A percentile compares a stretch with the other conserved stretches of the same genome.
Evolutionary conservation across 345 rosid genomes (phyloP).

Genomic region (Dimocarpus longan): DNA sequence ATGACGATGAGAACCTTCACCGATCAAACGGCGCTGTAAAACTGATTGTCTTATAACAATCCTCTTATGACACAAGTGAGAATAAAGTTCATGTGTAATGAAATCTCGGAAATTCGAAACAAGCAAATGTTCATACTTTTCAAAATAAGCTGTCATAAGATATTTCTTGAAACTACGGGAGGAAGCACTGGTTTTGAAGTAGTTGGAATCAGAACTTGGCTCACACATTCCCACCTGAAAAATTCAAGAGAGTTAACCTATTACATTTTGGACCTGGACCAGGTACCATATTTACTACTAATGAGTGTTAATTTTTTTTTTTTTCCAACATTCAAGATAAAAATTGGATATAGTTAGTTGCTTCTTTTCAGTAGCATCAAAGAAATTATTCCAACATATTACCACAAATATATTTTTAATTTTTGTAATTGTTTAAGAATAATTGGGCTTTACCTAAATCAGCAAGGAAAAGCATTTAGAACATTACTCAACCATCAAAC

Average conservation of each 20-base stretch:
- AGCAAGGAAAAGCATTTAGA: neutral
- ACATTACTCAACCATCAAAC: neutral
- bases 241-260: neutral
- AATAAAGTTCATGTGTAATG: slow-evolving; percentile 29
- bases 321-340: too few species aligned
- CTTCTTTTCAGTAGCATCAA: too few species aligned
- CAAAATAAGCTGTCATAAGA: slow-evolving; percentile 62
- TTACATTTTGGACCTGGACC: too few species aligned
- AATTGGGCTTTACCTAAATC: too few species aligned
- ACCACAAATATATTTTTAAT: too few species aligned
- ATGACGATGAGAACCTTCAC: slow-evolving; percentile 92
- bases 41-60: slow-evolving; percentile 31
- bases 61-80: slow-evolving; percentile 31
- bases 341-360: too few species aligned
- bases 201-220: neutral
- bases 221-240: slow-evolving; percentile 33
- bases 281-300: too few species aligned
- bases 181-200: neutral
- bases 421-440: too few species aligned
- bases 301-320: too few species aligned
- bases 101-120: slow-evolving; percentile 55
- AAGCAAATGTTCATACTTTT: slow-evolving; percentile 37
- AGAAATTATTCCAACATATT: too few species aligned
- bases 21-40: slow-evolving; percentile 48
- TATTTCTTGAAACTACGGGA: slow-evolving; percentile 34